Base-by-base conservation (phyloP, 2,329 filamentous ascomycete genomes). In the Claviceps maximensis region DNA sequence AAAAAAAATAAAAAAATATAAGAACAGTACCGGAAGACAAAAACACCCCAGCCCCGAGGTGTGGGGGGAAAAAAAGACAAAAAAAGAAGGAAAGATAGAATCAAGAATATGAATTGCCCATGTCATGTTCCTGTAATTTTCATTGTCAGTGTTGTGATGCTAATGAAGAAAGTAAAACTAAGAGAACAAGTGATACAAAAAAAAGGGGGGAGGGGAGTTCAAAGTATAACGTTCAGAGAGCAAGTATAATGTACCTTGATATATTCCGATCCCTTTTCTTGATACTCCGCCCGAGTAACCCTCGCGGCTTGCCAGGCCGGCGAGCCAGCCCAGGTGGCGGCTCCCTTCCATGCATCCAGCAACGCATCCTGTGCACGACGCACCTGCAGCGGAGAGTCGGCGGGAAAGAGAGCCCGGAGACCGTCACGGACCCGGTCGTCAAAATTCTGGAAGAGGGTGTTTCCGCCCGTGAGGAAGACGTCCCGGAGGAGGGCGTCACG, bases 391-490 rank as follows among this genome's bases (percentile, higher is more conserved):
- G 78, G 74, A 19, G 82, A 72, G 13, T 82, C 83, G 15, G 82
- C 76, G 2, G 89, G 86, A 59, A 96, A 67, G 55, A 88, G 78
- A 1, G 83, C 80, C 40, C 79, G 77, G 51, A 97, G 72, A 48
- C 93, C 91, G 31, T 78, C 76, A 50, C 78, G 74, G 56, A 97
- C 71, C 31, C 91, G 75, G 61, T 94, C 84, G 62, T 96, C 89
- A 63, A 98, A 95, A 58, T 86, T 86, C 55, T 79, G 71, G 69
- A 96, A 95, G 47, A 95, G 71, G 0, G 87, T 89, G 66, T 91
- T 91, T 17, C 94, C 93, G n/a, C 93, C 91, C 0, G 91, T 97
- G 42, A 97, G 70, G 72, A 98, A 97, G 40, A 98, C 78, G 65
- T 98, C 91, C 47, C 80, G 82, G 23, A 96, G 71, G 45, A 96